phyloP scores from a whole-genome alignment of 108 stramenopile species.

The Mediolabrus comicus region DNA sequence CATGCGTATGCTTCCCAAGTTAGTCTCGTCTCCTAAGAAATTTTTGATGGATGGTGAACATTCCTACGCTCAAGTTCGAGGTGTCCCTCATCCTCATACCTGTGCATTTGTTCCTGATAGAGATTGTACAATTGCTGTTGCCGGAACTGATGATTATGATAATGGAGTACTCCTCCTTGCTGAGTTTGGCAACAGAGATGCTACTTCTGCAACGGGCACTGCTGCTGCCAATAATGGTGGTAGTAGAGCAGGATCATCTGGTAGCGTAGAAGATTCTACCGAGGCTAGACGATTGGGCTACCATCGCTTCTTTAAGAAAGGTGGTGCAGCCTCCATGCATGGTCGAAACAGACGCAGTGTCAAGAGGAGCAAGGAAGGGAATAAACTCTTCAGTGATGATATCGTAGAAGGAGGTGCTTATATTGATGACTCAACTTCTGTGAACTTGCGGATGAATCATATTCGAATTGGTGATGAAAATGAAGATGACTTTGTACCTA shows the following conservation, averaged over 20 bases:
- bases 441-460: conserved; percentile 53
- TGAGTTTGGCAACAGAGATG: conserved; percentile 50
- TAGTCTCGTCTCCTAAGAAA: conserved; percentile 32
- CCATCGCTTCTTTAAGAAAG: conserved; percentile 54
- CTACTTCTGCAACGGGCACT: background rate
- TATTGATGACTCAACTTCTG: conserved; percentile 42
- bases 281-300: conserved; percentile 41
- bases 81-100: conserved; percentile 74
- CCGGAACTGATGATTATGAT: conserved; percentile 81
- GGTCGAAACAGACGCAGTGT: conserved; percentile 40
- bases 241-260: conserved; percentile 4
- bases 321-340: conserved; percentile 39
- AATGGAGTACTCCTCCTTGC: conserved; percentile 80
- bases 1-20: conserved; percentile 42
- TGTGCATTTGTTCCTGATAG: conserved; percentile 81
- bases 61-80: conserved; percentile 75
- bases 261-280: conserved; percentile 14
- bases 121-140: conserved; percentile 71
- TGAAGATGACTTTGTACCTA: conserved; percentile 61
- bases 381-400: conserved; percentile 13
- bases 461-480: conserved; percentile 55
- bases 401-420: conserved; percentile 45
- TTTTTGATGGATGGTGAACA: conserved; percentile 53
- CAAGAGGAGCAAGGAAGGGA: conserved; percentile 50
- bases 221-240: background rate